Conservation (phyloP, 352 stramenopile species). For the Pythium pyrilobum region DNA sequence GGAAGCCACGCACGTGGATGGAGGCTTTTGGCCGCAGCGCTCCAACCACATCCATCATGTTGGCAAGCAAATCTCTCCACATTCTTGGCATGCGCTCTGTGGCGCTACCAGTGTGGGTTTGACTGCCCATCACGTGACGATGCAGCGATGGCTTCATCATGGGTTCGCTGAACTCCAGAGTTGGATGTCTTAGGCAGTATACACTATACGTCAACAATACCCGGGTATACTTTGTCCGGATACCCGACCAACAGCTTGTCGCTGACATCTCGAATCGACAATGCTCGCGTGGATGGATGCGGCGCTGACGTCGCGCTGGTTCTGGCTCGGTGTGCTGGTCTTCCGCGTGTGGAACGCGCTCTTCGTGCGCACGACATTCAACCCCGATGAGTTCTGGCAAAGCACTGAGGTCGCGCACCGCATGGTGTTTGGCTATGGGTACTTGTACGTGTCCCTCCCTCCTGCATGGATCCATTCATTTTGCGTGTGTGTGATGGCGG, state of each 20-base stretch:
- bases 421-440: conserved; percentile 82
- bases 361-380: conserved; percentile 84
- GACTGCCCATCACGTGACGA: no score
- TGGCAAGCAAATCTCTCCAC: no score
- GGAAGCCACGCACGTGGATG: no score
- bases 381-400: conserved; percentile 89
- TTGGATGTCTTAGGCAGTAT: conserved; percentile 7
- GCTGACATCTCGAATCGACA: not conserved
- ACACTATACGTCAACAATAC: not conserved
- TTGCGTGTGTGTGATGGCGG: no score
- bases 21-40: no score
- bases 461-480: no score
- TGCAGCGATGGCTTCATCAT: conserved; percentile 2
- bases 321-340: conserved; percentile 44
- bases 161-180: not conserved
- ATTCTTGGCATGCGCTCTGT: no score
- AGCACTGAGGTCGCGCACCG: conserved; percentile 82
- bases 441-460: conserved; percentile 45
- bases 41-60: no score
- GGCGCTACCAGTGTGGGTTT: no score
- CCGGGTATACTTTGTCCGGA: conserved; percentile 3
- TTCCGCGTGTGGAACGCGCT: conserved; percentile 81
- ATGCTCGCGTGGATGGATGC: conserved; percentile 13
- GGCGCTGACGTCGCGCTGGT: conserved; percentile 16
- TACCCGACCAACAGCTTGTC: no score